Conservation (phyloP, 75 land plant genomes). For the Selaginella tamariscina region DNA sequence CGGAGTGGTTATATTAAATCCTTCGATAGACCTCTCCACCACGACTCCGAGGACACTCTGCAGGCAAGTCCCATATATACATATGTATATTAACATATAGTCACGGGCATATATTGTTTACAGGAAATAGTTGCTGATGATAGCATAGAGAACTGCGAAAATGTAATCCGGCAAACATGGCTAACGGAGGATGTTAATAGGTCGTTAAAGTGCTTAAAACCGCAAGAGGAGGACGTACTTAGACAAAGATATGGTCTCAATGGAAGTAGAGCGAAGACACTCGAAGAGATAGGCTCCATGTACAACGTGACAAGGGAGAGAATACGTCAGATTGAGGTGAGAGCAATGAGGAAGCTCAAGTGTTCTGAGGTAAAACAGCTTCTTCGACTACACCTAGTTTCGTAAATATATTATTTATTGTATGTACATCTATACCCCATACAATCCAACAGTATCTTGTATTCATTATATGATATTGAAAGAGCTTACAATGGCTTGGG, state of each 20-base stretch:
- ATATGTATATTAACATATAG: background rate
- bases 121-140: constrained; percentile 55
- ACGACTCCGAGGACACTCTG: background rate
- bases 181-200: constrained; percentile 33
- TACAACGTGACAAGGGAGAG: constrained; percentile 51
- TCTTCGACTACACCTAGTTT: too few relatives aligned
- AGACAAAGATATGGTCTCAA: constrained; percentile 46
- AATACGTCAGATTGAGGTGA: constrained; percentile 50
- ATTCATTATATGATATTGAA: too few relatives aligned
- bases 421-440: too few relatives aligned
- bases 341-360: constrained; percentile 48
- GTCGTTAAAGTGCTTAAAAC: constrained; percentile 29
- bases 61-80: background rate
- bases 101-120: constrained; percentile 5
- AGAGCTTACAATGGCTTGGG: too few relatives aligned
- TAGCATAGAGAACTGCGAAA: constrained; percentile 30
- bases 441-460: too few relatives aligned
- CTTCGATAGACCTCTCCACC: background rate
- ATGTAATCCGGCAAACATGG: constrained; percentile 26
- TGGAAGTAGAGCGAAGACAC: constrained; percentile 39
- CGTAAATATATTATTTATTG: too few relatives aligned
- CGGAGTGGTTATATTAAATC: constrained; percentile 26
- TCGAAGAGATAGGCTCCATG: constrained; percentile 48
- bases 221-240: constrained; percentile 49
- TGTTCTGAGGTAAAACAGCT: too few relatives aligned